phyloP scores from a whole-genome alignment of 805 yeast genomes.

The Sugiyamaella valdiviana region DNA sequence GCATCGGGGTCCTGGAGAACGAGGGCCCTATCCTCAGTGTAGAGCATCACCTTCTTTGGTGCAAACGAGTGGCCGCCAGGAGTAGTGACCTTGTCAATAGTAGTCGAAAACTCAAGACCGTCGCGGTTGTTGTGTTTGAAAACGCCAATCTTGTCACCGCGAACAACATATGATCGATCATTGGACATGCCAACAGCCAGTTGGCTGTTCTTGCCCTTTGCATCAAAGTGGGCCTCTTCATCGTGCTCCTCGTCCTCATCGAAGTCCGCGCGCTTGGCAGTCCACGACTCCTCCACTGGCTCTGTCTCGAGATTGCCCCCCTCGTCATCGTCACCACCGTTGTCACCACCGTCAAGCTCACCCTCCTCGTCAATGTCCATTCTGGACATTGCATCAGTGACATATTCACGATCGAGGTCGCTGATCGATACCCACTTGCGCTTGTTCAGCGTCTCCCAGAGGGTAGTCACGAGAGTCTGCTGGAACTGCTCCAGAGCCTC shows the following conservation, averaged over 20 bases:
- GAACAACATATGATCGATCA: conserved; percentile 69
- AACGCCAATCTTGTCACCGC: conserved; percentile 76
- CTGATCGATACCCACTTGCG: conserved; percentile 42
- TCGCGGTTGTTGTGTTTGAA: conserved; percentile 52
- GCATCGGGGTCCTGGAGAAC: conserved; percentile 52
- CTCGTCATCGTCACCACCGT: conserved; percentile 35
- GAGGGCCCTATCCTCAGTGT: conserved; percentile 63
- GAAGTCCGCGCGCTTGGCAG: conserved; percentile 28
- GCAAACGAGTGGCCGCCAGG: conserved; percentile 44
- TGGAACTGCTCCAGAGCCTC: conserved; percentile 48
- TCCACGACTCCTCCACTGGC: conserved; percentile 33
- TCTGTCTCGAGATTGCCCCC: conserved; percentile 21
- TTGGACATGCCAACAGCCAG: conserved; percentile 65
- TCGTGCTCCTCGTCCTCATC: conserved; percentile 27
- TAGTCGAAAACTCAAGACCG: conserved; percentile 55
- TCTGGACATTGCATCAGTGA: conserved; percentile 47
- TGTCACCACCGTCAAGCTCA: conserved; percentile 31
- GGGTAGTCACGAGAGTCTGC: conserved; percentile 41
- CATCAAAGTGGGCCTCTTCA: conserved; percentile 20
- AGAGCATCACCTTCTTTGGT: conserved; percentile 69
- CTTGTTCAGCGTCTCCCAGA: conserved; percentile 58
- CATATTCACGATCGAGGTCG: conserved; percentile 47
- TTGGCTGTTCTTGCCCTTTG: conserved; percentile 48
- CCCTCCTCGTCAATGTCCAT: conserved; percentile 34
- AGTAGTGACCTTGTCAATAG: conserved; percentile 55